Conservation (phyloP, 495 filamentous ascomycete genomes). For the Neurospora sp. region DNA sequence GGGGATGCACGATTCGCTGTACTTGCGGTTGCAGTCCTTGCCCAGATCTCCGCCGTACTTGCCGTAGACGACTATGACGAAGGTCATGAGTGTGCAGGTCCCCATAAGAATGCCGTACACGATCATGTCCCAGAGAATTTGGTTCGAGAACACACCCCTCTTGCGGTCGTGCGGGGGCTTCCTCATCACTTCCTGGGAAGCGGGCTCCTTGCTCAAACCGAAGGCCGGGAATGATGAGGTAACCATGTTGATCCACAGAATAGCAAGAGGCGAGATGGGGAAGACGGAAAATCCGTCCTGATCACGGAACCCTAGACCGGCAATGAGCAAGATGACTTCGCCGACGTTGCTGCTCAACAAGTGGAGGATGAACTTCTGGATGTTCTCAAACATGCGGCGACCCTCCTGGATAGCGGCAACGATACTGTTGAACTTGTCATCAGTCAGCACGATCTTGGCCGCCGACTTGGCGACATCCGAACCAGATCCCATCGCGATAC, state of each 20-base stretch:
- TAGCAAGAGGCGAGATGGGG: slow-evolving; percentile 63
- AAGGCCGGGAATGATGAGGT: slow-evolving; percentile 68
- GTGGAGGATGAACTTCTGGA: slow-evolving; percentile 74
- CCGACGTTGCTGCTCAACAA: slow-evolving; percentile 64
- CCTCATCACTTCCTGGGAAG: slow-evolving; percentile 56
- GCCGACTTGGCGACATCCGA: slow-evolving; percentile 88
- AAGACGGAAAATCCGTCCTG: slow-evolving; percentile 54
- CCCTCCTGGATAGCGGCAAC: slow-evolving; percentile 66
- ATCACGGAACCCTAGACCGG: slow-evolving; percentile 66
- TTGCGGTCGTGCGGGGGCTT: slow-evolving; percentile 59
- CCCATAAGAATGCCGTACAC: slow-evolving; percentile 66
- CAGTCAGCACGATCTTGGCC: slow-evolving; percentile 76
- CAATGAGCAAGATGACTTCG: slow-evolving; percentile 60
- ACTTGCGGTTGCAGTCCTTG: slow-evolving; percentile 52
- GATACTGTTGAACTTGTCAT: slow-evolving; percentile 81
- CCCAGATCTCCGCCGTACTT: slow-evolving; percentile 48
- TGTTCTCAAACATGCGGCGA: slow-evolving; percentile 66
- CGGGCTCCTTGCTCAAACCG: slow-evolving; percentile 61
- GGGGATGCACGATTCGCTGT: slow-evolving; percentile 42
- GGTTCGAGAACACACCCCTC: slow-evolving; percentile 57
- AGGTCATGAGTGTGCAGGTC: slow-evolving; percentile 53
- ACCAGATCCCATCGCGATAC: slow-evolving; percentile 80
- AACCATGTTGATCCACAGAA: slow-evolving; percentile 71
- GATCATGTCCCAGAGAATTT: slow-evolving; percentile 63
- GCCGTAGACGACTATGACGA: slow-evolving; percentile 60